A percentile compares a stretch with the other conserved stretches of the same genome.
Evolutionary conservation across 495 filamentous ascomycete species (phyloP).

Genomic region (Lasiosphaeriaceae sp.): DNA sequence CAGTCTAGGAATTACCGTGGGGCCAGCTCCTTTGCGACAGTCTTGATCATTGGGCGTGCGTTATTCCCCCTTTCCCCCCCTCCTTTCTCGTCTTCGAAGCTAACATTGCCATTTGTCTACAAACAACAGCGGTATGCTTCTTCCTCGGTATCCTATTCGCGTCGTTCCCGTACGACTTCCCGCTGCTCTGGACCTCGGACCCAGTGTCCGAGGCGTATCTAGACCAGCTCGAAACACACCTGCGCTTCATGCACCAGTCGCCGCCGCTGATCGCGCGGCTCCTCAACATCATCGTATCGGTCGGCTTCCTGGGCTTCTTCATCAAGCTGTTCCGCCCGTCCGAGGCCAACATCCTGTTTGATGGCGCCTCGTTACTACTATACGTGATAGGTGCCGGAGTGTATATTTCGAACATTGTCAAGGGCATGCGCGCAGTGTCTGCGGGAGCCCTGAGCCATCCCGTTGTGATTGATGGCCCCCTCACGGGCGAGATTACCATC

Average conservation of each 20-base stretch:
- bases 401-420: slow-evolving; percentile 91
- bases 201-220: slow-evolving; percentile 62
- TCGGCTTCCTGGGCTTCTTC: slow-evolving; percentile 86
- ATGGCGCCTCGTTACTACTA: slow-evolving; percentile 84
- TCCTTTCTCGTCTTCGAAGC: slow-evolving; percentile 2
- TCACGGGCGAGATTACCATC: slow-evolving; percentile 45
- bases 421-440: slow-evolving; percentile 77
- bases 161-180: slow-evolving; percentile 95
- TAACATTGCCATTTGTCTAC: background rate
- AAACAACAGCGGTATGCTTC: slow-evolving; percentile 74
- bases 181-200: slow-evolving; percentile 82
- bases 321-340: slow-evolving; percentile 87
- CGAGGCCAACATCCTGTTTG: slow-evolving; percentile 94
- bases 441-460: slow-evolving; percentile 50
- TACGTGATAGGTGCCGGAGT: slow-evolving; percentile 90
- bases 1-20: slow-evolving; percentile 47
- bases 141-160: slow-evolving; percentile 98
- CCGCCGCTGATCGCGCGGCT: slow-evolving; percentile 89
- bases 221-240: slow-evolving; percentile 78
- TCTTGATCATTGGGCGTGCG: slow-evolving; percentile 92
- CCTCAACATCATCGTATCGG: slow-evolving; percentile 84
- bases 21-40: slow-evolving; percentile 73
- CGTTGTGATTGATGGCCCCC: slow-evolving; percentile 40
- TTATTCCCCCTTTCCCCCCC: slow-evolving; percentile 3
- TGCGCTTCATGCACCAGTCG: slow-evolving; percentile 78